Conservation (phyloP, 176 grass and related monocot genomes). For the Musa acuminata region DNA sequence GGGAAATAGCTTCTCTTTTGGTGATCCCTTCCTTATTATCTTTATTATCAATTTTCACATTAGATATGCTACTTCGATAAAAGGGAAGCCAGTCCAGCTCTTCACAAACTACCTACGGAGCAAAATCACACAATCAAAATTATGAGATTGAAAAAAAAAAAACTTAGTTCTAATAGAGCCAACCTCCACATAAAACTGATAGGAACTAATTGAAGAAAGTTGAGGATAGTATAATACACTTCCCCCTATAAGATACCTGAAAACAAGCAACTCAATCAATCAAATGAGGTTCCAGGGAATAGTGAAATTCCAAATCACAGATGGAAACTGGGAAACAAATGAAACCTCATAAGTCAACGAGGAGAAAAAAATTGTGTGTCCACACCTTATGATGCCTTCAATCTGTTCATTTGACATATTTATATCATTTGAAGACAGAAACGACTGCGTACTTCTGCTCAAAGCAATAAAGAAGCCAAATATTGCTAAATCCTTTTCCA, state of each 20-base stretch:
- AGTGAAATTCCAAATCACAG: not conserved
- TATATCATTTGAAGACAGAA: constrained; percentile 68
- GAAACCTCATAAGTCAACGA: not conserved
- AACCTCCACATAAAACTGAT: constrained; percentile 97
- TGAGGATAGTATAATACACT: constrained; percentile 98
- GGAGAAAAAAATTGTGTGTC: not conserved
- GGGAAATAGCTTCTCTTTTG: constrained; percentile 54
- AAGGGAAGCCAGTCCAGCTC: constrained; percentile 97
- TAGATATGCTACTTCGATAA: constrained; percentile 48
- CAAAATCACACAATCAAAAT: constrained; percentile 24
- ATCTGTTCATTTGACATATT: constrained; percentile 59
- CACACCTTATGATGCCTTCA: constrained; percentile 75
- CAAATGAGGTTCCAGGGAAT: not conserved
- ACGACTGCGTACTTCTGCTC: constrained; percentile 78
- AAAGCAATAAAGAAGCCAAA: constrained; percentile 99
- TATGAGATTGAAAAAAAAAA: constrained; percentile 11
- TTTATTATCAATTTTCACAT: constrained; percentile 35
- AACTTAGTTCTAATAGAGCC: constrained; percentile 19
- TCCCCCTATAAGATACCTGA: constrained; percentile 96
- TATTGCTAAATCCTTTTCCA: constrained; percentile 96
- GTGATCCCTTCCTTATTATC: constrained; percentile 35
- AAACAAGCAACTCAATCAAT: constrained; percentile 12
- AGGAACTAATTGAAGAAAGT: constrained; percentile 96
- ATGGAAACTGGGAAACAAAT: not conserved
- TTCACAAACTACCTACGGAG: constrained; percentile 79